Conservation (phyloP, 192 early-diverging fungal genomes). For the Phycomyces blakesleeanus region DNA sequence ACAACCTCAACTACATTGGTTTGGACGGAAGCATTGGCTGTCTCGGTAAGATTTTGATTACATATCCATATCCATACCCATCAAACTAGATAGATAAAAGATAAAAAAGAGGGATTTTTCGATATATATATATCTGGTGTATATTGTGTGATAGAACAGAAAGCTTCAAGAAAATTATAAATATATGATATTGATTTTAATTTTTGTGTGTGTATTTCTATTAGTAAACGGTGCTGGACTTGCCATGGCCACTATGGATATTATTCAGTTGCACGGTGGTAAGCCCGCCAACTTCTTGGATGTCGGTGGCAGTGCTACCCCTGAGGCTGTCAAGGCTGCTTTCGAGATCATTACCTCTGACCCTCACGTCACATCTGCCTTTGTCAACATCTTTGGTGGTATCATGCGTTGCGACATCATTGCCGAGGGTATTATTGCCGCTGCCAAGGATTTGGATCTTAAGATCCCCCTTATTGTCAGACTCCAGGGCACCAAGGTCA, state of each 20-base stretch:
- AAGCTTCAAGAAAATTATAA: too few species aligned
- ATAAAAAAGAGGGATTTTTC: too few species aligned
- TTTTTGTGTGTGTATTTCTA: too few species aligned
- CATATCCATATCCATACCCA: too few species aligned
- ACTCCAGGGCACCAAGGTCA: conserved; percentile 77
- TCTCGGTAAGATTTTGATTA: conserved; percentile 64
- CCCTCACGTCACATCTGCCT: conserved; percentile 91
- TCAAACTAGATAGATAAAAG: not conserved
- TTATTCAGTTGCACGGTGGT: conserved; percentile 98
- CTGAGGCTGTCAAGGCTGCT: conserved; percentile 95
- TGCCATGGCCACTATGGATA: conserved; percentile 99
- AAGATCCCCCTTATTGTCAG: conserved; percentile 95
- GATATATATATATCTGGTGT: too few species aligned
- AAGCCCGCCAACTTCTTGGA: conserved; percentile 99
- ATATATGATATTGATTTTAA: too few species aligned
- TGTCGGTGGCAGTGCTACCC: conserved; percentile 94
- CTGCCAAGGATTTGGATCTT: conserved; percentile 86
- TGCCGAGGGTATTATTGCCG: conserved; percentile 96
- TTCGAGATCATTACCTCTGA: conserved; percentile 99
- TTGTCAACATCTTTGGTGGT: conserved; percentile 99
- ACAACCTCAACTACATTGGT: conserved; percentile 99
- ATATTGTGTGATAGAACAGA: too few species aligned
- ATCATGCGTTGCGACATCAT: conserved; percentile 99
- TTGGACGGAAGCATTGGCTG: conserved; percentile 97
- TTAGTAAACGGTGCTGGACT: conserved; percentile 95